A percentile compares a stretch with the other conserved stretches of the same genome.
Evolutionary conservation across 306 rosid species (phyloP).

Genomic region (Nissolia schottii): DNA sequence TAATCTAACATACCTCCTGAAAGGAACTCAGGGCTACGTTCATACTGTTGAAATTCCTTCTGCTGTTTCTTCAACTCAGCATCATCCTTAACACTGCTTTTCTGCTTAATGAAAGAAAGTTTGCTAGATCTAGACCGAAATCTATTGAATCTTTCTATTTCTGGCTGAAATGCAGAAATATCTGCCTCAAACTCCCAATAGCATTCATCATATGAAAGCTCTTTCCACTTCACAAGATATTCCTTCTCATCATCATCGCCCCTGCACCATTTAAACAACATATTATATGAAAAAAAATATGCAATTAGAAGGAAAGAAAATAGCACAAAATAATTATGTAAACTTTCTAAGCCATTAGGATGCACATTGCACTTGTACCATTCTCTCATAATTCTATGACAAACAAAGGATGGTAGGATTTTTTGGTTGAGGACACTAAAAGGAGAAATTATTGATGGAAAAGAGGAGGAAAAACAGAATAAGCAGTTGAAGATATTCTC

Average conservation of each 20-base stretch:
- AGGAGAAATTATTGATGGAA: background rate
- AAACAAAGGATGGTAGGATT: background rate
- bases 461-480: background rate
- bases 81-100: slow-evolving; percentile 47
- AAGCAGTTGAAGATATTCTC: slow-evolving; percentile 2
- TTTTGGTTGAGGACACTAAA: background rate
- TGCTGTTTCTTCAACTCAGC: slow-evolving; percentile 59
- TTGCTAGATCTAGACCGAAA: slow-evolving; percentile 66
- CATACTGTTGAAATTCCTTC: slow-evolving; percentile 92
- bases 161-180: slow-evolving; percentile 90
- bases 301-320: background rate
- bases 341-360: slow-evolving; percentile 5
- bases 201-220: slow-evolving; percentile 92
- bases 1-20: slow-evolving; percentile 53
- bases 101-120: slow-evolving; percentile 56
- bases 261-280: slow-evolving; percentile 50
- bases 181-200: slow-evolving; percentile 90
- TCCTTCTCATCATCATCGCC: slow-evolving; percentile 70
- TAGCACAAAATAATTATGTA: background rate
- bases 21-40: slow-evolving; percentile 80
- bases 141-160: slow-evolving; percentile 76
- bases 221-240: slow-evolving; percentile 94
- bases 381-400: background rate
- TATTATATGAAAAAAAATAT: slow-evolving; percentile 21
- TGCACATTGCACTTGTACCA: slow-evolving; percentile 9